Evolutionary conservation across 2,329 filamentous ascomycete species (phyloP).

Genomic region (Aspergillus novofumigatus): DNA sequence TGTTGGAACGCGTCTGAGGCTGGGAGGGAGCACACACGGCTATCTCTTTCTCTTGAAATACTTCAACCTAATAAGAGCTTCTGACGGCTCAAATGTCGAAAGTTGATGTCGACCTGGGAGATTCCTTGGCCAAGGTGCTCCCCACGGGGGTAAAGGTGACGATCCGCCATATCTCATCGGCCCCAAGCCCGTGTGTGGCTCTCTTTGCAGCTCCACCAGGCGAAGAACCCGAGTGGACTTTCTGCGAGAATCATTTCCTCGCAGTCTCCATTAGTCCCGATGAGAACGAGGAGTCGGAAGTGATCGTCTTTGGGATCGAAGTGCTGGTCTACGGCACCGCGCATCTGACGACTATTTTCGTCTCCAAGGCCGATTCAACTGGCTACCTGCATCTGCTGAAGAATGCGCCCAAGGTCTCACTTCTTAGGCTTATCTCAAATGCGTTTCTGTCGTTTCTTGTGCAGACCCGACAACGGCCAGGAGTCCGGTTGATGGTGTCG

Average conservation of each 20-base stretch:
- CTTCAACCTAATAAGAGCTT: not conserved
- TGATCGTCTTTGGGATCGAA: constrained; percentile 80
- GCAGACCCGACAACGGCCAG: constrained; percentile 59
- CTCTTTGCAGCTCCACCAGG: constrained; percentile 77
- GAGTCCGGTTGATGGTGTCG: constrained; percentile 71
- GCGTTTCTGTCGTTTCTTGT: constrained; percentile 75
- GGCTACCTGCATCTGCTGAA: constrained; percentile 71
- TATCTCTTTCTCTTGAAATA: not conserved
- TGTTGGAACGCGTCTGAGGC: constrained; percentile 7
- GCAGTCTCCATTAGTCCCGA: constrained; percentile 49
- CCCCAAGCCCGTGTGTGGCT: constrained; percentile 67
- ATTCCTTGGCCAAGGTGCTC: constrained; percentile 50
- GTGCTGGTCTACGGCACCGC: constrained; percentile 81
- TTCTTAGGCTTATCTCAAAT: constrained; percentile 65
- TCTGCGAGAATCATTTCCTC: constrained; percentile 79
- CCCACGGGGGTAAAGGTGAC: constrained; percentile 57
- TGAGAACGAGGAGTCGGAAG: constrained; percentile 37
- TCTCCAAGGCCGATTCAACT: constrained; percentile 95
- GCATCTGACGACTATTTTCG: constrained; percentile 79
- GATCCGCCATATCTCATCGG: constrained; percentile 83
- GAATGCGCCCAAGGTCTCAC: constrained; percentile 60
- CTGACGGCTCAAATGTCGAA: constrained; percentile 19
- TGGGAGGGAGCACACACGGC: constrained; percentile 1
- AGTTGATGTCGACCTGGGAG: constrained; percentile 34
- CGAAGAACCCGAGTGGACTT: constrained; percentile 69